Evolutionary conservation across 2,329 filamentous ascomycete species (phyloP).

Genomic region (Cryphonectria naterciae): DNA sequence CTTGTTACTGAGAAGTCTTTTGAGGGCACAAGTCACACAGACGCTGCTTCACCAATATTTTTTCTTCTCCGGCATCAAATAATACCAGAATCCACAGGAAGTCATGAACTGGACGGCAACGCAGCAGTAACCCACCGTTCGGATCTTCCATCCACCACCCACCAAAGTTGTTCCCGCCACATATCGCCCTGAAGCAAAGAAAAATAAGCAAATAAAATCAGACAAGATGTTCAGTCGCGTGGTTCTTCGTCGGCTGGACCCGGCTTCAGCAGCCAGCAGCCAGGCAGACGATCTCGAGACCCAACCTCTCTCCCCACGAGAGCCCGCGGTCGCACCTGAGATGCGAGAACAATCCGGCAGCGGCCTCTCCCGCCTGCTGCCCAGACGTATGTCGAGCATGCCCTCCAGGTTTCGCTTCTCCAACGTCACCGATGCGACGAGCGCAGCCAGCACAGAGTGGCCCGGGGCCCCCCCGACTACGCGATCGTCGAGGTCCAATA

Average conservation of each 20-base stretch:
- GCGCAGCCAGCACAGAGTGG: slow-evolving; percentile 24
- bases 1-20: neutral
- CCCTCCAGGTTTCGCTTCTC: slow-evolving; percentile 35
- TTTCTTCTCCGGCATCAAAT: neutral
- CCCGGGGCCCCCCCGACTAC: slow-evolving; percentile 14
- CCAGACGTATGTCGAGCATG: slow-evolving; percentile 35
- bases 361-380: slow-evolving; percentile 34
- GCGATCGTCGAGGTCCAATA: slow-evolving; percentile 22
- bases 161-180: neutral
- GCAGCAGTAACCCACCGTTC: slow-evolving; percentile 15
- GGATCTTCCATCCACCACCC: slow-evolving; percentile 17
- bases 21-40: neutral
- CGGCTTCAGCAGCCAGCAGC: slow-evolving; percentile 17
- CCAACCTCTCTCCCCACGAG: slow-evolving; percentile 25
- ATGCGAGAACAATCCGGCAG: slow-evolving; percentile 36
- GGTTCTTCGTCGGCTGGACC: slow-evolving; percentile 24
- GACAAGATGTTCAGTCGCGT: slow-evolving; percentile 28
- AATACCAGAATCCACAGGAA: neutral
- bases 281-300: slow-evolving; percentile 25
- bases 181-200: neutral
- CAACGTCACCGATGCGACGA: slow-evolving; percentile 30
- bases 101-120: slow-evolving; percentile 18
- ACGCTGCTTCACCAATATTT: neutral
- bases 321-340: slow-evolving; percentile 28
- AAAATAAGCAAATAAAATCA: neutral